Evolutionary conservation across 2,329 filamentous ascomycete genomes (phyloP).

Genomic region (Colletotrichum simmondsii): DNA sequence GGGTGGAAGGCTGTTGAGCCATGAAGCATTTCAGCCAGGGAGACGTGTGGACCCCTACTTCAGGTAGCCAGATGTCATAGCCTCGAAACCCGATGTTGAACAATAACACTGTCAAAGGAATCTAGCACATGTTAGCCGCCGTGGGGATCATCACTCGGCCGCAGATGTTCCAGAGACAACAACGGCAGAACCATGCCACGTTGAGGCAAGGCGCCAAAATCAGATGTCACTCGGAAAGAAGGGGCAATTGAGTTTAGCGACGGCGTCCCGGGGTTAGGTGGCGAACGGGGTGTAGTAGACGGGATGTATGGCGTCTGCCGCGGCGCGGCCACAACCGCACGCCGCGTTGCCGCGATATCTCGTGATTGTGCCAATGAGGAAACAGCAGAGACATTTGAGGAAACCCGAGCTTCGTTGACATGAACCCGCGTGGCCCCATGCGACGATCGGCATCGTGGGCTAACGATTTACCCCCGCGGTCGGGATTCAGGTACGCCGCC

Average conservation of each 20-base stretch:
- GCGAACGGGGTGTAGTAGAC: not conserved
- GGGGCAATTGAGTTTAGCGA: not conserved
- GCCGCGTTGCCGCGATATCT: not conserved
- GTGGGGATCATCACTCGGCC: not conserved
- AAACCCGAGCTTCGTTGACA: not conserved
- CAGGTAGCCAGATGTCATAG: not conserved
- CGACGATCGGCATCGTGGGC: conserved; percentile 15
- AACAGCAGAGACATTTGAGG: not conserved
- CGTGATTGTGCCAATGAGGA: conserved; percentile 4
- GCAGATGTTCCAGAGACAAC: not conserved
- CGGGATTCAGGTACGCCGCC: not conserved
- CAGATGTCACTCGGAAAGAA: not conserved
- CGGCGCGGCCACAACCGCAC: conserved; percentile 1
- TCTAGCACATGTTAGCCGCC: not conserved
- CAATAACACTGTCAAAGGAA: not conserved
- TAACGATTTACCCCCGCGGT: not conserved
- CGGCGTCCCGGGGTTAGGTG: not conserved
- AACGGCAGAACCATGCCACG: not conserved
- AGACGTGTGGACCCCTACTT: not conserved
- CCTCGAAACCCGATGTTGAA: not conserved
- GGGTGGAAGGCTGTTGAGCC: too few species aligned
- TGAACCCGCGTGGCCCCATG: not conserved
- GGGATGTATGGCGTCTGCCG: not conserved
- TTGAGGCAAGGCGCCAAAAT: not conserved
- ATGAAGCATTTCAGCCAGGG: too few species aligned